These are phyloP conservation scores for Glebionis coronaria DNA, from an alignment of 129 eudicot species.

Conservation along the genomic window DNA sequence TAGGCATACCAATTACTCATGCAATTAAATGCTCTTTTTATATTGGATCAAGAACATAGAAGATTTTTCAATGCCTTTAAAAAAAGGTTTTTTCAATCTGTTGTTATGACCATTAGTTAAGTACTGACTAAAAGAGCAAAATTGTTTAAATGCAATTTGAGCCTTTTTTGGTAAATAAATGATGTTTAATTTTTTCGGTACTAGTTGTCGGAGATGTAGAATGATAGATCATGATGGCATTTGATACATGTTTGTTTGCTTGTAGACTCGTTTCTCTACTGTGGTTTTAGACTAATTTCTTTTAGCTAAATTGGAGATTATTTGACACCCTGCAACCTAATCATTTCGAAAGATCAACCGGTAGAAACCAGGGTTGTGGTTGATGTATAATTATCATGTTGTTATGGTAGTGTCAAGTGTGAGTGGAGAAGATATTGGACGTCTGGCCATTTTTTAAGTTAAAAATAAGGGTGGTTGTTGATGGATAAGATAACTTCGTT, in stretches of 20 bases:
- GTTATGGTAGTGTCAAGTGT: neutral
- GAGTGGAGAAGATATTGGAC: neutral
- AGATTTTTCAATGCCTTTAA: too few relatives aligned
- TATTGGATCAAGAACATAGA: too few relatives aligned
- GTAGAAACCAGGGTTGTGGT: neutral
- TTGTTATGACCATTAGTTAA: too few relatives aligned
- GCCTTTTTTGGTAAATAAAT: neutral
- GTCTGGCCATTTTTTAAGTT: constrained; percentile 4
- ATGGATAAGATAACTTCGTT: too few relatives aligned
- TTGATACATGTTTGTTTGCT: too few relatives aligned
- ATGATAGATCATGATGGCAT: neutral
- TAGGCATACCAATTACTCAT: too few relatives aligned
- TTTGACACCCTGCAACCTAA: neutral
- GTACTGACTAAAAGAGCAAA: too few relatives aligned
- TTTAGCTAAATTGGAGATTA: neutral
- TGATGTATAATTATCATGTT: neutral
- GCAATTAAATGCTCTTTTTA: neutral
- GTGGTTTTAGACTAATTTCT: neutral
- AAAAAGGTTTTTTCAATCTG: too few relatives aligned
- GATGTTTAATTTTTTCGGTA: neutral
- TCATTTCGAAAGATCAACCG: constrained; percentile 7
- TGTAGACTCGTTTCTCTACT: neutral
- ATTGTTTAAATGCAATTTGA: neutral
- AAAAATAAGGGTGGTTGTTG: too few relatives aligned
- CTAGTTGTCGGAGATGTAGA: constrained; percentile 4